These are phyloP conservation scores for Neurospora cerealis DNA, from an alignment of 495 filamentous ascomycete species.

Conservation along the genomic window DNA sequence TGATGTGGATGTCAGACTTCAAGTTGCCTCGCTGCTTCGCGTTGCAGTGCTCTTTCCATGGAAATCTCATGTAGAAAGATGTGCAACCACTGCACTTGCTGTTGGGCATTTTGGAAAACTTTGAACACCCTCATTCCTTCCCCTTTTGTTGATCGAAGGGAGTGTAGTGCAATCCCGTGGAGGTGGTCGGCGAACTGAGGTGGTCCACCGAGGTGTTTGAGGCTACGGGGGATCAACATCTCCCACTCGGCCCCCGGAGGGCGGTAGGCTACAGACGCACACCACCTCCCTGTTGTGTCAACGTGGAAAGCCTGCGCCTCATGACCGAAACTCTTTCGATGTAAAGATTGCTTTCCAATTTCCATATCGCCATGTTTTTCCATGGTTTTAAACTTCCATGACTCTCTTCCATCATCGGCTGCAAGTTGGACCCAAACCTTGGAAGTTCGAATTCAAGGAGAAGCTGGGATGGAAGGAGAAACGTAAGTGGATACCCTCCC, in stretches of 20 bases:
- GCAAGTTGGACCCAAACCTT: not conserved
- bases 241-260: not conserved
- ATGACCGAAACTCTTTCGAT: not conserved
- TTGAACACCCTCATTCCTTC: not conserved
- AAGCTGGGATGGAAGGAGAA: not conserved
- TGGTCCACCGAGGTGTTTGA: not conserved
- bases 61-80: not conserved
- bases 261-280: not conserved
- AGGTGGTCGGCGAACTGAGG: not conserved
- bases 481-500: not conserved
- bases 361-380: not conserved
- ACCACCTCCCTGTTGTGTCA: not conserved
- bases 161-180: not conserved
- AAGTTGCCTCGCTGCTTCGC: not conserved
- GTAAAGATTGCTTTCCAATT: not conserved
- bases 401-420: not conserved
- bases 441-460: not conserved
- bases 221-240: not conserved
- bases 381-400: not conserved
- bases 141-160: not conserved
- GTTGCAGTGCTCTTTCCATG: not conserved
- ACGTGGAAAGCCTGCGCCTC: not conserved
- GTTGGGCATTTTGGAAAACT: no score
- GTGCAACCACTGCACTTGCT: not conserved
- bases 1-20: not conserved